Evolutionary conservation across 208 protist genomes (phyloP), one percentile per base, ranked within the genome.

Genomic region (Acanthamoeba royreba): DNA sequence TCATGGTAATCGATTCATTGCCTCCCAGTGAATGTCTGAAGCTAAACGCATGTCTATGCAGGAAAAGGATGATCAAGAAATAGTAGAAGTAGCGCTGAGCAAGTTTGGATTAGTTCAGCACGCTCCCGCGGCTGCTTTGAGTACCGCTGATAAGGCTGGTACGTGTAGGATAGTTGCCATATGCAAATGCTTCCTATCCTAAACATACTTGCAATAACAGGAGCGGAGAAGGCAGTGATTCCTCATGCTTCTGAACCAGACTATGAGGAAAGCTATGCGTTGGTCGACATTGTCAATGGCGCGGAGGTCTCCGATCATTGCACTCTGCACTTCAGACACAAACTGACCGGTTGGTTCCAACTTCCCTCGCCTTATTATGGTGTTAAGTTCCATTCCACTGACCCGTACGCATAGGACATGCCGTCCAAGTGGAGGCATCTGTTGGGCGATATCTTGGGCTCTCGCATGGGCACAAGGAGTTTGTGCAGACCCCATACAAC

Each of bases 21-120:
- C n/a, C n/a, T n/a, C n/a, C n/a, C n/a, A n/a, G n/a, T n/a, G n/a
- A n/a, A n/a, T n/a, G n/a, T n/a, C n/a, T n/a, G n/a, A n/a, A n/a
- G n/a, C n/a, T n/a, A n/a, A n/a, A n/a, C n/a, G n/a, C n/a, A 52
- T 53, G 45, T 38, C 46, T 15, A 28, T 9, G 47, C 25, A 66
- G 42, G 52, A 91, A 43, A 91, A 91, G 42, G 85, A 91, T 40
- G 88, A 93, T 25, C 88, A 83, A 9, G 88, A 93, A 46, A 61
- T 35, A 4, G 58, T 93, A 19, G 88, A 93, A 31, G 47, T 93
- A 11, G 69, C 69, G 17, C 69, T 93, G 22, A 55, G 33, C 1
- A 85, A 42, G 42, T 85, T 77, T 85, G 74, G 74, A 17, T 45
- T 85, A 2, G 74, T 53, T 5, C 74, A 52, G 74, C n/a, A n/a